Evolutionary conservation across 2,329 filamentous ascomycete species (phyloP).

Genomic region (Scedosporium boydii): DNA sequence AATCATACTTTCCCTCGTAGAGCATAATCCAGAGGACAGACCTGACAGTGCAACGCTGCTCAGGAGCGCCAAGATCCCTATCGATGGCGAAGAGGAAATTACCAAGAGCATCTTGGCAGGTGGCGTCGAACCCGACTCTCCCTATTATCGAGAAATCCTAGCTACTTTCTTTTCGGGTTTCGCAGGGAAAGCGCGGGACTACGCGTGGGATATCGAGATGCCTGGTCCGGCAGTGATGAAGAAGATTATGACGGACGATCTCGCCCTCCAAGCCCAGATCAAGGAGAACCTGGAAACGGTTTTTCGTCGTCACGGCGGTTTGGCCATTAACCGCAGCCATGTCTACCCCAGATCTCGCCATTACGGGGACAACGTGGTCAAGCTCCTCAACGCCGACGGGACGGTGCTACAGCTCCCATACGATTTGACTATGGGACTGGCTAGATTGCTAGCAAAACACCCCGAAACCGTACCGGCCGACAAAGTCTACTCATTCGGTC

Average conservation of each 20-base stretch:
- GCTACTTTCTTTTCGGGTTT: conserved; percentile 72
- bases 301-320: conserved; percentile 81
- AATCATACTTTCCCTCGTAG: conserved; percentile 72
- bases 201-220: conserved; percentile 63
- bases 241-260: conserved; percentile 44
- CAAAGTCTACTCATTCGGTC: conserved; percentile 79
- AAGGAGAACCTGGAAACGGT: conserved; percentile 67
- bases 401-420: conserved; percentile 91
- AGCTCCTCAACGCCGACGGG: conserved; percentile 72
- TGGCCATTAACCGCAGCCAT: conserved; percentile 65
- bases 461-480: conserved; percentile 51
- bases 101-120: conserved; percentile 75
- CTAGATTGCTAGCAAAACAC: conserved; percentile 69
- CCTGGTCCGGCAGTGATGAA: conserved; percentile 14
- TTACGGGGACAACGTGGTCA: conserved; percentile 66
- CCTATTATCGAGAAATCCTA: conserved; percentile 84
- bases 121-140: conserved; percentile 71
- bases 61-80: conserved; percentile 75
- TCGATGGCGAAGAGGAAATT: conserved; percentile 88
- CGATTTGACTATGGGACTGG: conserved; percentile 83
- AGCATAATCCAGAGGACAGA: conserved; percentile 71
- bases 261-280: conserved; percentile 63
- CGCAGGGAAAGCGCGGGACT: conserved; percentile 71
- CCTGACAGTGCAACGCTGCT: conserved; percentile 77
- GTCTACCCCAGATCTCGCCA: conserved; percentile 76